Evolutionary conservation across 2,329 filamentous ascomycete species (phyloP).

Genomic region (Cercospora zeae-maydis): DNA sequence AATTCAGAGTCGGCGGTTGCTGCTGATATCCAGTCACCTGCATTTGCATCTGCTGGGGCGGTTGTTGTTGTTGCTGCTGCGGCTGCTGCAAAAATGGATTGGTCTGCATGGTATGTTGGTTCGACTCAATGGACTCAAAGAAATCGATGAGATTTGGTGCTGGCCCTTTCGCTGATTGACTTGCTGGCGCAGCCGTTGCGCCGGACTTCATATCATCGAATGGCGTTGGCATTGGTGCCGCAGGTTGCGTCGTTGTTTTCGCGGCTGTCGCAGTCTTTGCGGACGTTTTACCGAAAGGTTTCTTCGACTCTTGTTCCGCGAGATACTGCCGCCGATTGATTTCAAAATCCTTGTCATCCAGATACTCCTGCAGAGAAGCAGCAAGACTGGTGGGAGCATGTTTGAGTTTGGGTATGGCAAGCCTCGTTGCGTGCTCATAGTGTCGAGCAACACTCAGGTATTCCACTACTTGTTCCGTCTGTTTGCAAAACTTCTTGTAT

Average conservation of each 20-base stretch:
- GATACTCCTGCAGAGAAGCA: conserved; percentile 85
- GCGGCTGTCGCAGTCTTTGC: conserved; percentile 36
- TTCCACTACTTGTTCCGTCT: conserved; percentile 88
- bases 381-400: conserved; percentile 91
- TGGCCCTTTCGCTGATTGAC: conserved; percentile 53
- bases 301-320: conserved; percentile 75
- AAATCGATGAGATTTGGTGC: conserved; percentile 86
- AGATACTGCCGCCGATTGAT: conserved; percentile 88
- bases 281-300: conserved; percentile 40
- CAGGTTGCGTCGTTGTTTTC: conserved; percentile 40
- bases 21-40: conserved; percentile 47
- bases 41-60: conserved; percentile 22
- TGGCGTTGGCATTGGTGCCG: conserved; percentile 33
- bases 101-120: conserved; percentile 62
- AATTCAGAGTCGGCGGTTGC: conserved; percentile 24
- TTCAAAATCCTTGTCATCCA: conserved; percentile 93
- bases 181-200: conserved; percentile 23
- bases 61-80: conserved; percentile 26
- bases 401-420: conserved; percentile 95
- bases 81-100: conserved; percentile 27
- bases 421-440: conserved; percentile 84
- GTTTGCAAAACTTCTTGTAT: conserved; percentile 85
- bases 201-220: conserved; percentile 26
- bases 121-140: conserved; percentile 88
- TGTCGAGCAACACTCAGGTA: conserved; percentile 84